Base-by-base conservation (phyloP, 371 early-diverging fungal genomes). In the Haplosporangium sp. region DNA sequence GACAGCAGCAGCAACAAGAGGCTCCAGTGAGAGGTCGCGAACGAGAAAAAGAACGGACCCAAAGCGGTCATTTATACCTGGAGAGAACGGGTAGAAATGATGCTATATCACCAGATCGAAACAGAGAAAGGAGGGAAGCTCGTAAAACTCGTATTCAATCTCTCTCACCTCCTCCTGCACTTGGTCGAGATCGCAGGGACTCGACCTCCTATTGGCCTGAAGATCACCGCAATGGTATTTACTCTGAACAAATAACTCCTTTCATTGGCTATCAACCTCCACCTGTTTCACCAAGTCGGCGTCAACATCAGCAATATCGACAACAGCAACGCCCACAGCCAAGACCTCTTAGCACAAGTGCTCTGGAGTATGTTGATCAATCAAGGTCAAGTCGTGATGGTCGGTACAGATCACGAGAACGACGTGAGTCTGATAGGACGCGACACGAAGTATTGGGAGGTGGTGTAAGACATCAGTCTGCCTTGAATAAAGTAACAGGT, bases 181-280 rank as follows among this genome's bases (percentile, higher is more conserved):
- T 63, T 4, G 73, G 73, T 13, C 74, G 74, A 35, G 68, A 71
- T 37, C 65, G 61, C n/a, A 42, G 71, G n/a, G 44, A 38, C 7
- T 64, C 74, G 8, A 42, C 38, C 1, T 11, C 68, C 1, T 71
- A 74, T 17, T 71, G 79, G 74, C 71, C 71, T 4, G 65, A 73
- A 1, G 73, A 55, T 10, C 40, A 56, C 17, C 57, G 63, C 8
- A 53, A 44, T 5, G 67, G 50, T 0, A 37, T 63, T 42, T 57
- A 67, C 39, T 34, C 77, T 1, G 72, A 77, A 15, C 79, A 78
- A 27, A 50, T 42, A 34, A 73, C 64, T 0, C 79, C 79, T 1
- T 78, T 78, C 45, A 59, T 78, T 5, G 76, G 70, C 1, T 76
- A 76, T 35, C 71, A 76, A 34, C 71, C 71, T 10, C 70, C 75